Evolutionary conservation across 1,284 basidiomycete genomes (phyloP), one percentile per base, ranked within the genome.

Genomic region (Peniophora sp.): DNA sequence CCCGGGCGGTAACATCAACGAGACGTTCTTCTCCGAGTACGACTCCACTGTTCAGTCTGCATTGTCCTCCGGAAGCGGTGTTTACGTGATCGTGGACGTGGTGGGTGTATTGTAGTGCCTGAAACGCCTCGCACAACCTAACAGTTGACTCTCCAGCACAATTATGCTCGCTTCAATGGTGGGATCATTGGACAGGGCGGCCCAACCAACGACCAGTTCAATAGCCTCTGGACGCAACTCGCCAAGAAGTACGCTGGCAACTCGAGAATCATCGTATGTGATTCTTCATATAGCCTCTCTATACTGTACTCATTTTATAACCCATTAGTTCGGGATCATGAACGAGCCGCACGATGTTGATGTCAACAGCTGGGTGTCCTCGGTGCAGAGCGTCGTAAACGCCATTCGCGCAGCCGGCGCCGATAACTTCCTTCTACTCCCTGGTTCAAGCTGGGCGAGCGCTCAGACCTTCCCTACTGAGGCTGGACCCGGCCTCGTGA

Each of bases 31-130:
- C 60, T 53, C 64, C 1, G 60, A 62, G 32, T 80, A 76, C 57
- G 74, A 78, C 56, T 55, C 59, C 2, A 72, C 70, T 34, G 78
- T 81, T 23, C 71, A 78, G 57, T 66, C 72, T n/a, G 72, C 71
- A 20, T 63, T 79, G 36, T 61, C 60, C 17, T 67, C 73, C 2
- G 70, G 71, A 12, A 51, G 63, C 9, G 57, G 59, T 49, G 70
- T 72, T 27, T 74, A 72, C 55, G 78, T 74, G 50, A 79, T 81
- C 55, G 61, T 81, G 39, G 80, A 81, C 60, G 54, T 76, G 45
- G 64, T 66, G 51, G 3, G 62, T 53, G n/a, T 10, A 34, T 11
- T 44, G 47, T 20, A 18, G 27, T 44, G 17, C 24, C 37, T 5
- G 20, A 27, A 20, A 41, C 23, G n/a, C 14, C 35, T 12, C 48